These are phyloP conservation scores for Daucus carota DNA, from an alignment of 129 eudicot genomes.

Conservation along the genomic window DNA sequence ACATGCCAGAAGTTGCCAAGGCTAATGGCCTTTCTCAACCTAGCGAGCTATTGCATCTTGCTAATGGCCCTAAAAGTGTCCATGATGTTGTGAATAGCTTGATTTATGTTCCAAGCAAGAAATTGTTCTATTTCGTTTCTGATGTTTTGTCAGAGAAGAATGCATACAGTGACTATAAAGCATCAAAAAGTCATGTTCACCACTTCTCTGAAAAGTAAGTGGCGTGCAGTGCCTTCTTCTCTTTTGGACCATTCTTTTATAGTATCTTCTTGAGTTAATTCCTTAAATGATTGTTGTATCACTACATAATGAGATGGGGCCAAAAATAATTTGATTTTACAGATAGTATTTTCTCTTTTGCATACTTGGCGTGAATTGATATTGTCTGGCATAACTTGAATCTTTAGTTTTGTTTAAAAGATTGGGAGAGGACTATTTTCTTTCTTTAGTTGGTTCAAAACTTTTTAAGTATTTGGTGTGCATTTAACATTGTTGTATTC, in stretches of 20 bases:
- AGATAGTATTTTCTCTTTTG: neutral
- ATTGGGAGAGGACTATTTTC: neutral
- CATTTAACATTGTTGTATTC: neutral
- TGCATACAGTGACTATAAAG: constrained; percentile 46
- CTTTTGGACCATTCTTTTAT: neutral
- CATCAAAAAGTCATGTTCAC: constrained; percentile 38
- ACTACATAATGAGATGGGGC: neutral
- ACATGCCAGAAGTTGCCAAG: constrained; percentile 19
- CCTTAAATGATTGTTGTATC: neutral
- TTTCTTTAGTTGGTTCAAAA: neutral
- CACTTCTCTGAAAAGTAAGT: constrained; percentile 60
- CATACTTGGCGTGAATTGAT: neutral
- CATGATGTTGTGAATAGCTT: constrained; percentile 55
- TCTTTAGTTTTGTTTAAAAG: neutral
- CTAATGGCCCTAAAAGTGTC: constrained; percentile 42
- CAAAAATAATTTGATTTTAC: neutral
- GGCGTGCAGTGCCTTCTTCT: neutral
- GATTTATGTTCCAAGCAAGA: constrained; percentile 74
- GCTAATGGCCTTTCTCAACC: constrained; percentile 9
- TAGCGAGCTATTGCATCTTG: constrained; percentile 47
- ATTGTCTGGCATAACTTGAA: too few species aligned
- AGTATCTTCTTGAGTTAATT: neutral
- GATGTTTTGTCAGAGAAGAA: constrained; percentile 43
- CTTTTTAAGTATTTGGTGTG: neutral
- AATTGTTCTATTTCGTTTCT: constrained; percentile 71